Evolutionary conservation across 305 asterid genomes (phyloP).

Genomic region (Withania somnifera): DNA sequence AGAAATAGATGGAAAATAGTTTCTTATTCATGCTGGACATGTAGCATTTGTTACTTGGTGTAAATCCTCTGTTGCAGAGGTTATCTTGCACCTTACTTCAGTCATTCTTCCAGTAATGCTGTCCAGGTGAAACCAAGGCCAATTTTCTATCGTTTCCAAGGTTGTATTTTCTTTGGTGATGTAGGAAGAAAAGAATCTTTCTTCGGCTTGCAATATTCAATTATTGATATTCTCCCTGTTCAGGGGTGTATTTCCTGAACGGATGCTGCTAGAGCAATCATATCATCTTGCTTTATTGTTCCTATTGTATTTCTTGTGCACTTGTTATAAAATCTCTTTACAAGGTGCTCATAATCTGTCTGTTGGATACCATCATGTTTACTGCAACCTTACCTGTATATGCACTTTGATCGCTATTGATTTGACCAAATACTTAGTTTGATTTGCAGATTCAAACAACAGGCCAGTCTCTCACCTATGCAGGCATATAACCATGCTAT

Average conservation of each 20-base stretch:
- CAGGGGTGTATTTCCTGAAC: neutral
- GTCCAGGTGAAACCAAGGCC: neutral
- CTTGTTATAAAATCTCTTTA: neutral
- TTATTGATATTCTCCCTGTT: neutral
- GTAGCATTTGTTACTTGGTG: neutral
- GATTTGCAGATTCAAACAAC: conserved; percentile 75
- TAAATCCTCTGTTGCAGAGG: neutral
- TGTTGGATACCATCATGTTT: neutral
- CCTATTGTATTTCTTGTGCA: neutral
- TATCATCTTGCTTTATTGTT: neutral
- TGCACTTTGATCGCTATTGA: neutral
- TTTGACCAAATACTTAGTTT: conserved; percentile 5
- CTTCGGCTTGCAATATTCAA: neutral
- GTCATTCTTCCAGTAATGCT: neutral
- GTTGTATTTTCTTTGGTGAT: neutral
- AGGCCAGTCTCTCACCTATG: conserved; percentile 96
- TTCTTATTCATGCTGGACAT: neutral
- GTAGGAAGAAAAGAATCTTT: neutral
- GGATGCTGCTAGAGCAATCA: neutral
- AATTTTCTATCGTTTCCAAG: neutral
- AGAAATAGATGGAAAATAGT: neutral
- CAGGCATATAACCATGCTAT: conserved; percentile 96
- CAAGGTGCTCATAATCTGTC: neutral
- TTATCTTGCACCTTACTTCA: neutral
- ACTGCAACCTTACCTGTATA: neutral